These are phyloP conservation scores for Sarcodon sp. DNA, from an alignment of 768 basidiomycete genomes.

Conservation along the genomic window DNA sequence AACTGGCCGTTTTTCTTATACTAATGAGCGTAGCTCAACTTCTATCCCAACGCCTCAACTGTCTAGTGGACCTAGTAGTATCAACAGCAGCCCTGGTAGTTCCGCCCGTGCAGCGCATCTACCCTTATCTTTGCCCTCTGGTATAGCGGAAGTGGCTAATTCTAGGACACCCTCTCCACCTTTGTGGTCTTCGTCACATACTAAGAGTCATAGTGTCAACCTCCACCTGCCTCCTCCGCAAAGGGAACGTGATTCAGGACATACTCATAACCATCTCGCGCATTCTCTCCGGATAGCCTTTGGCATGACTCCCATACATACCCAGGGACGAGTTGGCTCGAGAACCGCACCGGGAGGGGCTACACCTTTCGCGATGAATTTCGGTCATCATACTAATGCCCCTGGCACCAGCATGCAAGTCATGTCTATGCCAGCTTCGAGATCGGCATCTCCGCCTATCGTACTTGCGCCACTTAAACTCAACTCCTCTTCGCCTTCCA, in stretches of 20 bases:
- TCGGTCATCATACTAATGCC: conserved; percentile 6
- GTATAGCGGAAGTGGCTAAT: conserved; percentile 9
- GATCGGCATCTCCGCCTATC: conserved; percentile 62
- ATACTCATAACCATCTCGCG: conserved; percentile 53
- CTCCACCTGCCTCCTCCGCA: conserved; percentile 5
- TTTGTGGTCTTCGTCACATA: conserved; percentile 21
- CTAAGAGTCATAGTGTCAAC: conserved; percentile 7
- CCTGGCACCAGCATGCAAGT: neutral
- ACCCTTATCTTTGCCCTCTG: too few species aligned
- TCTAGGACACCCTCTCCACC: conserved; percentile 54
- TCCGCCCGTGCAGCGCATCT: conserved; percentile 29
- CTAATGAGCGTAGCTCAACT: conserved; percentile 11
- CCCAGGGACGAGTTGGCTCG: conserved; percentile 15
- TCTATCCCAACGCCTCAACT: conserved; percentile 43
- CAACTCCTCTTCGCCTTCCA: conserved; percentile 14
- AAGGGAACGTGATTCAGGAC: conserved; percentile 8
- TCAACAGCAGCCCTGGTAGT: conserved; percentile 48
- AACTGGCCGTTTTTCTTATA: conserved; percentile 12
- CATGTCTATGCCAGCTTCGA: conserved; percentile 35
- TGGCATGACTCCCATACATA: conserved; percentile 79
- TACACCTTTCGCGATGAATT: conserved; percentile 11
- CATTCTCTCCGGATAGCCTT: conserved; percentile 82
- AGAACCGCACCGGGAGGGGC: conserved; percentile 12
- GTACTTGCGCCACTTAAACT: conserved; percentile 56
- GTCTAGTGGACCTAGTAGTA: conserved; percentile 54